These are phyloP conservation scores for Eutrema salsugineum DNA, from an alignment of 441 rosid genomes.

Conservation along the genomic window DNA sequence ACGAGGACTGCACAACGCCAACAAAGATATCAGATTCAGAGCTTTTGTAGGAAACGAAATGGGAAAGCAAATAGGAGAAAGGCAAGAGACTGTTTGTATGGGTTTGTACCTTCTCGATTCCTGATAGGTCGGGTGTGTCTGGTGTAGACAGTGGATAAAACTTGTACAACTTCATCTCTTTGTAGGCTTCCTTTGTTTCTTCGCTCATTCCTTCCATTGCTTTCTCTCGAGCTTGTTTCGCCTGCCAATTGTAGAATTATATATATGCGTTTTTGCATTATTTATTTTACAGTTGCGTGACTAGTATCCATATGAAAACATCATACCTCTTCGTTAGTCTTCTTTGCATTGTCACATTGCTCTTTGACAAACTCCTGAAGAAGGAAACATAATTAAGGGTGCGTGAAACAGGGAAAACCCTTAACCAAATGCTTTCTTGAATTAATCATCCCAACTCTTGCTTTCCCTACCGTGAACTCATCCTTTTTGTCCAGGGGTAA, in stretches of 20 bases:
- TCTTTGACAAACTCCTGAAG: conserved; percentile 68
- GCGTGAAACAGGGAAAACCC: background rate
- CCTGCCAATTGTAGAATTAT: conserved; percentile 33
- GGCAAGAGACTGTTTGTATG: background rate
- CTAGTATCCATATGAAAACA: background rate
- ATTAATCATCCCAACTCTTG: background rate
- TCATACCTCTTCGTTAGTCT: conserved; percentile 64
- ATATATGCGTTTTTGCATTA: background rate
- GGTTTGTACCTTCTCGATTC: conserved; percentile 35
- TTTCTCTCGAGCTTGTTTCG: conserved; percentile 68
- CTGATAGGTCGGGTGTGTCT: conserved; percentile 61
- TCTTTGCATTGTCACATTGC: conserved; percentile 67
- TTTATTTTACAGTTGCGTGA: background rate
- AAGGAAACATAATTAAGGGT: background rate
- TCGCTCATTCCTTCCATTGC: conserved; percentile 66
- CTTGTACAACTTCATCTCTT: conserved; percentile 75
- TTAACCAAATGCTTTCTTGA: background rate
- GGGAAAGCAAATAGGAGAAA: background rate
- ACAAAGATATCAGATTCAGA: background rate
- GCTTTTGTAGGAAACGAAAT: background rate
- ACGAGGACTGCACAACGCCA: background rate
- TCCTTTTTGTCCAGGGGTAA: conserved; percentile 62
- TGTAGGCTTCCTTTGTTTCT: conserved; percentile 55
- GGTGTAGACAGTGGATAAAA: conserved; percentile 74
- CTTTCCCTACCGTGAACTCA: conserved; percentile 50